A percentile compares a stretch with the other conserved stretches of the same genome.
phyloP scores from a whole-genome alignment of 805 yeast genomes.

The Lipomyces kockii region DNA sequence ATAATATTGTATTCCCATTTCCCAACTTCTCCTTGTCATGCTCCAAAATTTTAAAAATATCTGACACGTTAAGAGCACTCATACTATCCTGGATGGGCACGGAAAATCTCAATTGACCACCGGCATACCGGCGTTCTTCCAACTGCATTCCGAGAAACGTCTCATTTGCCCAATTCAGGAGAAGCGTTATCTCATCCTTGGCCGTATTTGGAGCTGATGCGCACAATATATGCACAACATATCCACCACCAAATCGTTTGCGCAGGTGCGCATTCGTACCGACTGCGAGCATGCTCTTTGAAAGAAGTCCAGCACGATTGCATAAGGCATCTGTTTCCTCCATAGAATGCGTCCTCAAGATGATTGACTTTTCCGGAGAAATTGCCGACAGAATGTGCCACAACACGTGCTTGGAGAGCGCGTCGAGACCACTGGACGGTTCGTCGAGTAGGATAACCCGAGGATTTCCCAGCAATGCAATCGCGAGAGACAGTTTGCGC shows the following conservation, averaged over 20 bases:
- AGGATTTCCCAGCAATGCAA: conserved; percentile 45
- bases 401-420: conserved; percentile 46
- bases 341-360: conserved; percentile 47
- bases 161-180: conserved; percentile 36
- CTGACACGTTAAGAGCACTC: conserved; percentile 20
- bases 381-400: conserved; percentile 43
- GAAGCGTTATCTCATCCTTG: neutral
- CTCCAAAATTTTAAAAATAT: conserved; percentile 20
- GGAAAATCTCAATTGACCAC: conserved; percentile 35
- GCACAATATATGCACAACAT: conserved; percentile 41
- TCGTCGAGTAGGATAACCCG: conserved; percentile 45
- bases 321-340: conserved; percentile 47
- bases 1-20: conserved; percentile 40
- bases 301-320: conserved; percentile 43
- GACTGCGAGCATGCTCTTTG: conserved; percentile 41
- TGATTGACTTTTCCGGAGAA: conserved; percentile 41
- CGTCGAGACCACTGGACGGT: conserved; percentile 48
- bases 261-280: conserved; percentile 41
- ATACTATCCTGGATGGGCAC: conserved; percentile 1
- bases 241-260: conserved; percentile 37
- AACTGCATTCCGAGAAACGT: conserved; percentile 10
- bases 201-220: neutral
- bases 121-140: conserved; percentile 34
- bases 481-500: conserved; percentile 44
- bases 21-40: conserved; percentile 4